Evolutionary conservation across 163 green algal species (phyloP).

Genomic region (Chlamydomonas reinhardtii): DNA sequence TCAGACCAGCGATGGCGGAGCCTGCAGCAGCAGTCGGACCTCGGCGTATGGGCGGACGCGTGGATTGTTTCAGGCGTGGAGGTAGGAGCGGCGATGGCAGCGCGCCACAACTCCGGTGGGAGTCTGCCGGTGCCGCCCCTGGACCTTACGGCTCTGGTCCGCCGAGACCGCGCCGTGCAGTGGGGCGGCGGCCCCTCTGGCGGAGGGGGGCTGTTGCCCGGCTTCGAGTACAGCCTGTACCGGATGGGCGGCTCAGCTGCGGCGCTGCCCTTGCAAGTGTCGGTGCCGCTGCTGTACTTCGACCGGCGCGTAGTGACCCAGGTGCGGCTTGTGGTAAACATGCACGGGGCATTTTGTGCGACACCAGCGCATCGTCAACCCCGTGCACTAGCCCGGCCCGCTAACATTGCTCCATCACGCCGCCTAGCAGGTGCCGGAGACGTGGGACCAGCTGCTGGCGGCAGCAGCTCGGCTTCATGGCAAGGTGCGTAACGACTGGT

Average conservation of each 20-base stretch:
- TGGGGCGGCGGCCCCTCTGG: background rate
- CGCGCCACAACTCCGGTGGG: background rate
- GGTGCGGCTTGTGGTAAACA: background rate
- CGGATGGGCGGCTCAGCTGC: background rate
- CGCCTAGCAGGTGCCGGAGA: background rate
- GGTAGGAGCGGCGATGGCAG: background rate
- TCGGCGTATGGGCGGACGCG: background rate
- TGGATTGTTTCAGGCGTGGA: constrained; percentile 1
- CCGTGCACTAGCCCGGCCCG: too few species aligned
- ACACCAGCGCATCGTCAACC: too few species aligned
- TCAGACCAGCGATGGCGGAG: too few species aligned
- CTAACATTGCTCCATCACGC: too few species aligned
- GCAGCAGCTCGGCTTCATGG: background rate
- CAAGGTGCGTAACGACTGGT: background rate
- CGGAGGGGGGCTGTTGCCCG: background rate
- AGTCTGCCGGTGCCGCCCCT: background rate
- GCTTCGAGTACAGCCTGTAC: constrained; percentile 7
- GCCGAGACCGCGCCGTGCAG: background rate
- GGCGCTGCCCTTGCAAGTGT: background rate
- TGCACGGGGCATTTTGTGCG: too few species aligned
- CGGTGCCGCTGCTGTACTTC: constrained; percentile 24
- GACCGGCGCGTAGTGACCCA: background rate
- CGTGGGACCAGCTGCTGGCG: constrained; percentile 19
- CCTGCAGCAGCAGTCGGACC: too few species aligned
- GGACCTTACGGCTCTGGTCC: constrained; percentile 7